phyloP scores from a whole-genome alignment of 331 rosid species.

The Acacia concinna region DNA sequence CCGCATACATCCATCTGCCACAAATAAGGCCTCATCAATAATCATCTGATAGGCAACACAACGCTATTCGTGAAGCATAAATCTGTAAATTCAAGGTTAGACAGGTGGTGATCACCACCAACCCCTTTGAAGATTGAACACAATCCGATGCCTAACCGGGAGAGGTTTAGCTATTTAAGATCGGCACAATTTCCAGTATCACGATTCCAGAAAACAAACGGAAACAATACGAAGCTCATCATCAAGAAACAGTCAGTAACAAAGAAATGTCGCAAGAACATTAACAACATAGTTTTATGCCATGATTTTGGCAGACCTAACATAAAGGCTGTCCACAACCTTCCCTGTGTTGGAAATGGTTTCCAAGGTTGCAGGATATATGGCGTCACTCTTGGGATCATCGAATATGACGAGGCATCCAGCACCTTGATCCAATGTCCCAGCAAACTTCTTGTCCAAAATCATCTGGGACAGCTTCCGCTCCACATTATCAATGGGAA shows the following conservation, averaged over 20 bases:
- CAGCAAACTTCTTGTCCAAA: constrained; percentile 90
- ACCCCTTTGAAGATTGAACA: background rate
- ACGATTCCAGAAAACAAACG: constrained; percentile 14
- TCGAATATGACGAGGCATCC: constrained; percentile 91
- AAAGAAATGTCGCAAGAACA: constrained; percentile 1
- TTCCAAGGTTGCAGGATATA: constrained; percentile 84
- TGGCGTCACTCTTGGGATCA: constrained; percentile 73
- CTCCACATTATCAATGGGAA: constrained; percentile 84
- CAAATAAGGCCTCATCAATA: background rate
- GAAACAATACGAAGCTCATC: constrained; percentile 5
- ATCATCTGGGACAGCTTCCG: constrained; percentile 91
- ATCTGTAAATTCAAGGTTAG: background rate
- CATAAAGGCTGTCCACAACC: constrained; percentile 91
- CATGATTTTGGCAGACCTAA: constrained; percentile 96
- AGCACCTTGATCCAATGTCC: constrained; percentile 95
- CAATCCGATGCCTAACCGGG: background rate
- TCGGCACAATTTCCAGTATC: background rate
- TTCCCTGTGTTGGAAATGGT: constrained; percentile 85
- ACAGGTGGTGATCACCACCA: background rate
- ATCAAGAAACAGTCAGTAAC: constrained; percentile 9
- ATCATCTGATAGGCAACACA: background rate
- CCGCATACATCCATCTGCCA: background rate
- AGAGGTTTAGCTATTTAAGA: background rate
- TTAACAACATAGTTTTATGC: constrained; percentile 49
- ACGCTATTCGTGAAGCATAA: background rate